Percentiles rank a stretch among this genome's conserved stretches.
These are phyloP conservation scores for Heliocybe sulcata DNA, from an alignment of 1,284 basidiomycete genomes.

Conservation along the genomic window DNA sequence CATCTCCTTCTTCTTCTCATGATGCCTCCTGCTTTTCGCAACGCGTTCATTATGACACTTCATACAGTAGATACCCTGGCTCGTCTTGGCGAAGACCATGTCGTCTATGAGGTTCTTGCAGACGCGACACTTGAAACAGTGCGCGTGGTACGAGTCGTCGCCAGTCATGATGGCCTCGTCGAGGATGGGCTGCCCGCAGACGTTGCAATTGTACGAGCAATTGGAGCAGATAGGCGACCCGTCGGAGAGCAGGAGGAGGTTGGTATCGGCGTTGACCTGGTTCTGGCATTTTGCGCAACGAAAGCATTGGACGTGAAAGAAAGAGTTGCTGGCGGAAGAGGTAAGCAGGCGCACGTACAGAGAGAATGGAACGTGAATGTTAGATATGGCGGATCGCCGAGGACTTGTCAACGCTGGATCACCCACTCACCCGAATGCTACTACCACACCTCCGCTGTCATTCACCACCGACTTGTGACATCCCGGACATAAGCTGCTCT, in stretches of 20 bases:
- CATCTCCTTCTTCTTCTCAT: constrained; percentile 56
- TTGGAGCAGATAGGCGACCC: constrained; percentile 95
- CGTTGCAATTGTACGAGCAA: constrained; percentile 95
- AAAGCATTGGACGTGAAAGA: constrained; percentile 80
- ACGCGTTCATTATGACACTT: constrained; percentile 96
- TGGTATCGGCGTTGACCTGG: constrained; percentile 88
- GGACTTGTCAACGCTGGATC: neutral
- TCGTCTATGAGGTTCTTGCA: constrained; percentile 95
- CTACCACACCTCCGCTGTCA: constrained; percentile 81
- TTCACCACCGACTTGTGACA: constrained; percentile 80
- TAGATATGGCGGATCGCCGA: neutral
- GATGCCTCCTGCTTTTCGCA: constrained; percentile 83
- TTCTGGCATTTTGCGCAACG: constrained; percentile 78
- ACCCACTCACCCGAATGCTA: constrained; percentile 77
- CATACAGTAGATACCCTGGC: constrained; percentile 99
- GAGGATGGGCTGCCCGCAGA: constrained; percentile 86
- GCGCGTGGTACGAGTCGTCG: constrained; percentile 97
- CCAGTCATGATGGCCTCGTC: constrained; percentile 99
- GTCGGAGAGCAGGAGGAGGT: constrained; percentile 91
- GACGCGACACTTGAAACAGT: constrained; percentile 97
- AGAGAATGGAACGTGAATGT: neutral
- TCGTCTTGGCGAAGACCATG: constrained; percentile 97
- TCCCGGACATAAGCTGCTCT: constrained; percentile 75
- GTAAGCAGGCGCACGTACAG: neutral
- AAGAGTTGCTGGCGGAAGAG: constrained; percentile 53